Evolutionary conservation across 768 basidiomycete species (phyloP), one percentile per base, ranked within the genome.

Genomic region (Hirschioporus abietinus): DNA sequence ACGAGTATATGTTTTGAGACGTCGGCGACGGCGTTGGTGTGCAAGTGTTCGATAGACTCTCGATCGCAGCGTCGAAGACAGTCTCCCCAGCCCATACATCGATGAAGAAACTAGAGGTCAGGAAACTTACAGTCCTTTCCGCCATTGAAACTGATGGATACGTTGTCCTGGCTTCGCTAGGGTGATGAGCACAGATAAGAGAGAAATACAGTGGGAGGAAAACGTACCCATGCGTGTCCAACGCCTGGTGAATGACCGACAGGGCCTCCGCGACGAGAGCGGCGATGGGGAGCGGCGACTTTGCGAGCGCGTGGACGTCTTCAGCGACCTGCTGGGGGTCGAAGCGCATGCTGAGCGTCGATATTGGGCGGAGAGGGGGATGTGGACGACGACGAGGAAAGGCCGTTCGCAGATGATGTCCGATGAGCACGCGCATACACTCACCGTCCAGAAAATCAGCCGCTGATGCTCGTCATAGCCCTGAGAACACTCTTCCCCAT

Each of bases 91-190:
- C 30, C 30, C 30, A 30, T 30, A 30, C 30, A 2, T 52, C 15
- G 42, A 12, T 15, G 15, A 5, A 12, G 52, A 12, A 52, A 63
- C 64, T 52, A 68, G 63, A 68, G 65, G 12, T n/a, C n/a, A 61
- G 20, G 52, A 7, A 25, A 81, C 88, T 71, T 72, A 96, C 97
- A 99, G 74, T 99, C 97, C 76, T 99, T 99, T 64, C 97, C 97
- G 10, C 97, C 97, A 71, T 99, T 99, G 80, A 98, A 99, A 77
- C 95, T 97, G 67, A 99, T 82, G 1, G 95, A 90, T 4, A 95
- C 79, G 65, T 83, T 80, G 36, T 89, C 86, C 72, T 84, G 82
- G 63, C 93, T 92, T 62, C 35, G 52, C 7, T 23, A 25, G 64
- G 25, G n/a, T 12, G n/a, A 58, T 62, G 63, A 61, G 18, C 23